Percentiles rank a stretch among this genome's conserved stretches.
These are phyloP conservation scores for Melampsora americana DNA, from an alignment of 1,284 basidiomycete species.

Conservation along the genomic window DNA sequence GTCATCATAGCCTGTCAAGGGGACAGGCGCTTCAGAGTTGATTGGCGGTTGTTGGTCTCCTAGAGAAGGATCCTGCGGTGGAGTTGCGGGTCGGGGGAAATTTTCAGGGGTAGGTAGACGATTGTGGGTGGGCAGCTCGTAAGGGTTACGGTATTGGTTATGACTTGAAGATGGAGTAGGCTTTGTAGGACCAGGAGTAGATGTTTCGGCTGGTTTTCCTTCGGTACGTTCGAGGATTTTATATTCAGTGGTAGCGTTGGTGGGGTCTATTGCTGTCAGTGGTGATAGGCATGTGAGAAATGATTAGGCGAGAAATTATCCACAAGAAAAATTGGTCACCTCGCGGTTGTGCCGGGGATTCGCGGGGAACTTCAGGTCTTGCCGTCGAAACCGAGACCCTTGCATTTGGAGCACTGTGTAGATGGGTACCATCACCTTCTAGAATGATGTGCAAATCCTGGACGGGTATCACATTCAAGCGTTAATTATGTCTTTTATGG, in stretches of 20 bases:
- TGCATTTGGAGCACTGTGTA: conserved; percentile 13
- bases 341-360: conserved; percentile 16
- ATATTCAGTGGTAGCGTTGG: conserved; percentile 38
- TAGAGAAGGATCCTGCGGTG: conserved; percentile 27
- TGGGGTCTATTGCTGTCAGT: conserved; percentile 21
- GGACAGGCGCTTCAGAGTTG: conserved; percentile 20
- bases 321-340: conserved; percentile 15
- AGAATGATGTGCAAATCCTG: conserved; percentile 43
- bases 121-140: conserved; percentile 21
- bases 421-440: conserved; percentile 29
- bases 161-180: background rate
- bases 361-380: conserved; percentile 25
- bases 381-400: conserved; percentile 4
- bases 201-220: conserved; percentile 16
- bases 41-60: conserved; percentile 12
- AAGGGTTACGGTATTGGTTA: conserved; percentile 4
- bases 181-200: conserved; percentile 14
- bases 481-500: background rate
- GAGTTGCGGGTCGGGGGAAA: conserved; percentile 19
- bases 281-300: background rate
- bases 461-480: background rate
- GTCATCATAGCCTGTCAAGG: conserved; percentile 38
- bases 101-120: conserved; percentile 35
- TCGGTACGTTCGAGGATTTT: conserved; percentile 39
- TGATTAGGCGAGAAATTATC: background rate